Evolutionary conservation across 768 basidiomycete genomes (phyloP), one percentile per base, ranked within the genome.

Genomic region (Tulasnella sp.): DNA sequence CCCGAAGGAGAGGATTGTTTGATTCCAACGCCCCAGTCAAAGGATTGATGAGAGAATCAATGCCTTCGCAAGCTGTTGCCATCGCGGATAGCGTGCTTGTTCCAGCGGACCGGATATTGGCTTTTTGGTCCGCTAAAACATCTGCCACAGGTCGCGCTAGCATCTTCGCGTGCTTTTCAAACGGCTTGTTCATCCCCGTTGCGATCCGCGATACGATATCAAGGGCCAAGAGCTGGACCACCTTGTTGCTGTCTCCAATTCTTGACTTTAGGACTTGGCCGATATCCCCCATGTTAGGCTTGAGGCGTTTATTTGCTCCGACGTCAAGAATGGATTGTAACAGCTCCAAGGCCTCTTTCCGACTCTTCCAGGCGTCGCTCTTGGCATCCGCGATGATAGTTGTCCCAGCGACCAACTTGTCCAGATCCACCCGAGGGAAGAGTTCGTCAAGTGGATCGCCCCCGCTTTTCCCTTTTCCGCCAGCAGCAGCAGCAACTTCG

Each of bases 331-430:
- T 88, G 0, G 89, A 90, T 82, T 94, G 92, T 23, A 99, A 84
- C 0, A 87, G 86, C 83, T 99, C 98, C 78, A 99, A 86, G 3
- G 94, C 96, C 82, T 98, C 97, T 83, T 99, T 99, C 85, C 96
- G 92, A 0, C 90, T 90, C 86, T 99, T 99, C 97, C 97, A 99
- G 0, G 95, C 91, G 80, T 97, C 96, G 81, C 91, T 97, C 85
- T 94, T 96, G 13, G 91, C 87, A 81, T 95, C 94, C 2, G 90
- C 87, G 20, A 98, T 84, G 70, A 96, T 92, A 5, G 91, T 90
- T 0, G 94, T 94, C 32, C 92, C 92, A 80, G 92, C 92, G 75
- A 99, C 86, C 35, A 99, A 84, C 75, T 89, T 87, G 81, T 99
- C 96, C 55, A 99, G 86, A 82, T 99, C 98, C 55, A 98, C 93